Base-by-base conservation (phyloP, 2,329 filamentous ascomycete genomes). In the Falciphora oryzae region DNA sequence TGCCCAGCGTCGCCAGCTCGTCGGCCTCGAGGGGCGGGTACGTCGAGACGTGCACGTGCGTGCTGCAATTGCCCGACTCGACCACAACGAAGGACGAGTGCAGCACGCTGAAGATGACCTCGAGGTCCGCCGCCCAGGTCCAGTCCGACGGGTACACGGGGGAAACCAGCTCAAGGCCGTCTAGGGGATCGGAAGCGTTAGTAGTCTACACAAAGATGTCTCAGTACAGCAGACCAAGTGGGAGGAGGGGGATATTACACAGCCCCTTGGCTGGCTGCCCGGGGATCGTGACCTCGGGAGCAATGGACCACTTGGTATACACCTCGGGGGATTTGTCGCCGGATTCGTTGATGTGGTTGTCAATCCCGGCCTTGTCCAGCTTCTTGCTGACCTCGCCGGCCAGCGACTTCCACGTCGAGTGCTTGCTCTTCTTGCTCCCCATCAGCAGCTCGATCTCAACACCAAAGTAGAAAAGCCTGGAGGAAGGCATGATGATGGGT, bases 361-460 rank as follows among this genome's bases (percentile, higher is more conserved):
- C 50, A 29, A 78, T 70, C 1, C 74, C 74, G 14, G 72, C 74
- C 50, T 72, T 70, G 25, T 35, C 11, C 8, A 78, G 72, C 16
- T 69, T 68, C 65, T 69, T 68, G 69, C 73, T 73, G 27, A 77
- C 69, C 31, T 77, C 74, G 14, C 73, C 67, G 14, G 76, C 75
- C n/a, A 78, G 70, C 2, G 71, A 65, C 5, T 69, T 68, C 75
- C 76, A 78, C 1, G 64, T 63, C 4, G 69, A 68, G 11, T 72
- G 72, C 64, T 74, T 69, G 13, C 68, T 65, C 65, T 73, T 75
- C 50, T 74, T 73, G 65, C 73, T 70, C 14, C 69, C 71, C 4
- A 78, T 68, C 7, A 77, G 72, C 4, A 78, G 68, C 68, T 78
- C 76, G 28, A 78, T 70, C 67, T 78, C 76, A 27, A 78, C 66